These are phyloP conservation scores for Penicillium daleae DNA, from an alignment of 495 filamentous ascomycete genomes.

Conservation along the genomic window DNA sequence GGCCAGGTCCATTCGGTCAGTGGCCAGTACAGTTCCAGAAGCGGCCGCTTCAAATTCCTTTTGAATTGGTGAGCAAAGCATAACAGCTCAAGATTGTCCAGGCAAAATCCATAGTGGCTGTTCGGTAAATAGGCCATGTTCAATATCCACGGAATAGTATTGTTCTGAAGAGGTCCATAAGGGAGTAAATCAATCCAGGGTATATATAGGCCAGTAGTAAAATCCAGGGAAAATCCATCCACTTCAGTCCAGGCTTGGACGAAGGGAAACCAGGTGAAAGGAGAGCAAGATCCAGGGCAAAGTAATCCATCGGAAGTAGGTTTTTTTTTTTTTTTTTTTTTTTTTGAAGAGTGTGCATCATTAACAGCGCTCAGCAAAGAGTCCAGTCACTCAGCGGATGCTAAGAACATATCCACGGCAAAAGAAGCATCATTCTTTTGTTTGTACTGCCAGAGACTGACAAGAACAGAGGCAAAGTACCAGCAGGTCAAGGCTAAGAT, in stretches of 20 bases:
- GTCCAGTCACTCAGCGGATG: slow-evolving; percentile 46
- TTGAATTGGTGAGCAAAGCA: slow-evolving; percentile 20
- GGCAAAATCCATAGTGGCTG: slow-evolving; percentile 5
- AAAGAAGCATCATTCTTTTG: slow-evolving; percentile 33
- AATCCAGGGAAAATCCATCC: slow-evolving; percentile 29
- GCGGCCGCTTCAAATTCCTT: slow-evolving; percentile 23
- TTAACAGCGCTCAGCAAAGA: slow-evolving; percentile 48
- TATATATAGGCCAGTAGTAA: slow-evolving; percentile 20
- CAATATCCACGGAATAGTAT: slow-evolving; percentile 26
- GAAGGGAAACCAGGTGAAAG: slow-evolving; percentile 24
- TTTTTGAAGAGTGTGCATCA: slow-evolving; percentile 43
- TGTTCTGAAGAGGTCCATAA: slow-evolving; percentile 9
- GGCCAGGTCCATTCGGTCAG: slow-evolving; percentile 23
- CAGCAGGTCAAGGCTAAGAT: slow-evolving; percentile 27
- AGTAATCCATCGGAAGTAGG: slow-evolving; percentile 23
- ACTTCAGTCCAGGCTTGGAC: slow-evolving; percentile 38
- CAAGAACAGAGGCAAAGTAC: slow-evolving; percentile 13
- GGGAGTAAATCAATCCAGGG: slow-evolving; percentile 15
- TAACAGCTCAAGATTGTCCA: slow-evolving; percentile 25
- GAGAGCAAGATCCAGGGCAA: slow-evolving; percentile 28
- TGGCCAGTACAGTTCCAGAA: slow-evolving; percentile 22
- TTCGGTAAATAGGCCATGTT: slow-evolving; percentile 15
- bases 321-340: neutral
- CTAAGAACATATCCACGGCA: slow-evolving; percentile 34
- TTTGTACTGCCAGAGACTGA: slow-evolving; percentile 30